Conservation (phyloP, 306 rosid species). For the Gillenia trifoliata region DNA sequence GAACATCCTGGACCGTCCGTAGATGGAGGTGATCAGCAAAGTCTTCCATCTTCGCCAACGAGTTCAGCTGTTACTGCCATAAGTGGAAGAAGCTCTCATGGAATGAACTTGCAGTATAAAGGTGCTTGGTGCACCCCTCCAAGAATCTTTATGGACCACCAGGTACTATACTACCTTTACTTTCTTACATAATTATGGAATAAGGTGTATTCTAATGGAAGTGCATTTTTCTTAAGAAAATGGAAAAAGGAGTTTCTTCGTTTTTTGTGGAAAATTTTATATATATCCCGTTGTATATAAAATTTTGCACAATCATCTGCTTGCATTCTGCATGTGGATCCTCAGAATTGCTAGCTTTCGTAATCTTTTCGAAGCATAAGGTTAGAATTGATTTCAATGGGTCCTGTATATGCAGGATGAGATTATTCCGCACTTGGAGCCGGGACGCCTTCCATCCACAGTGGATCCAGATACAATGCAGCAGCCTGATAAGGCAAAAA, state of each 20-base stretch:
- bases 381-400: too few species aligned
- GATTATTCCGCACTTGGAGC: too few species aligned
- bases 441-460: too few species aligned
- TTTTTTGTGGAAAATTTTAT: background rate
- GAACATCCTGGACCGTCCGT: conserved; percentile 78
- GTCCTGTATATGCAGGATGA: too few species aligned
- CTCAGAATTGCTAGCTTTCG: too few species aligned
- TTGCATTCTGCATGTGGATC: too few species aligned
- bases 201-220: background rate
- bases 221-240: background rate
- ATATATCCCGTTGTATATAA: background rate
- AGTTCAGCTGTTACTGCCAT: conserved; percentile 71
- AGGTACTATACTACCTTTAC: conserved; percentile 29
- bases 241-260: background rate
- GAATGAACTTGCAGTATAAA: conserved; percentile 68
- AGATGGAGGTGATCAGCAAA: conserved; percentile 74
- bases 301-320: too few species aligned
- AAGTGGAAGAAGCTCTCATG: conserved; percentile 84
- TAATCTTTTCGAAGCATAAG: too few species aligned
- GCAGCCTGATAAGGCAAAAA: too few species aligned
- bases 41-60: conserved; percentile 72
- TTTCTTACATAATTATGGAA: background rate
- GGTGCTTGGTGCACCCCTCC: conserved; percentile 95
- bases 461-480: too few species aligned
- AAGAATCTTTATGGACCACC: conserved; percentile 82